Base-by-base conservation (phyloP, 345 rosid species). In the Ailanthus altissimus region DNA sequence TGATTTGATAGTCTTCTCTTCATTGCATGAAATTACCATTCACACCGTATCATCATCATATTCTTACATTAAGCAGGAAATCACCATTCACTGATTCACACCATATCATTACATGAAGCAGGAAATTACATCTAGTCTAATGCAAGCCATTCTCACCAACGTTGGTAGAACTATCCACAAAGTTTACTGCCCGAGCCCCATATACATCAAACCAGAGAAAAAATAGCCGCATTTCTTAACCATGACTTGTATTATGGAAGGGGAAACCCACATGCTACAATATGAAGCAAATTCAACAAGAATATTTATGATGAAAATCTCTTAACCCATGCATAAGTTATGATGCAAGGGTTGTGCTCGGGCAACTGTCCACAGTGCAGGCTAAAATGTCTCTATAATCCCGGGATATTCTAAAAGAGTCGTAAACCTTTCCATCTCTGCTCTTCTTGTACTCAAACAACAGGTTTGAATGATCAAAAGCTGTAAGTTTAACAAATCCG, bases 371-470 rank as follows among this genome's bases (percentile, higher is more conserved):
- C 67, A 72, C 74, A 1, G 88, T 79, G 76, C 88, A 91, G 74
- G 92, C 90, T 70, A 89, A 72, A 54, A 86, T 77, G 79, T 90
- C 86, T 67, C 83, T 85, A 51, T 86, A 88, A 68, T 84, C 91
- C 61, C 88, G 72, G 66, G 89, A 85, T 74, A 90, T 86, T 4
- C 47, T 81, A 81, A 92, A 90, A 5, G 90, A 85, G 59, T 90
- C 97, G 5, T 89, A 85, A 8, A 89, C 93, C 81, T 85, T 80
- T 47, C 93, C 94, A n/a, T 90, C 84, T 1, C 90, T 85, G 79
- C 94, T 90, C 80, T 90, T 90, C 87, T 84, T 90, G 81, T 90
- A 92, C 56, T 92, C 94, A 0, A 90, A 82, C 77, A 89, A 42
- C 62, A 90, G 84, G 43, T 82, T 84, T 3, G 93, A 87, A 74